phyloP scores from a whole-genome alignment of 1,139 yeast species.

The Tardiomyces blankii region DNA sequence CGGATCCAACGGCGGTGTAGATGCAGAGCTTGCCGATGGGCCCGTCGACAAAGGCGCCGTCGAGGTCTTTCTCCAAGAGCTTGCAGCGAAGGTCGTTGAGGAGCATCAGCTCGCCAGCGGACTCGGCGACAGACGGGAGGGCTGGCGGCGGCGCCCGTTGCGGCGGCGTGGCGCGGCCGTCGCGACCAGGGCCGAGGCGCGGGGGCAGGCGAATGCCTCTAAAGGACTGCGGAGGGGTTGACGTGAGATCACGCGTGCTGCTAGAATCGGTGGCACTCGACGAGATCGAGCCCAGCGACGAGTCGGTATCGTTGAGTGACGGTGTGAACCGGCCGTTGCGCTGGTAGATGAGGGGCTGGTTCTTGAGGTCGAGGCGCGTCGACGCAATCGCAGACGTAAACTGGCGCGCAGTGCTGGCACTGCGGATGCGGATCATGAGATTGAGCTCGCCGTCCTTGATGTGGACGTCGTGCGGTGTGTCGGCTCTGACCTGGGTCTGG shows the following conservation, averaged over 20 bases:
- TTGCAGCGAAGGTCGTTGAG: not conserved
- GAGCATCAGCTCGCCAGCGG: not conserved
- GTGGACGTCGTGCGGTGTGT: not conserved
- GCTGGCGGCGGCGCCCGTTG: not conserved
- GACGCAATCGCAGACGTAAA: not conserved
- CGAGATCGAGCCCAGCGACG: not conserved
- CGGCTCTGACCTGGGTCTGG: not conserved
- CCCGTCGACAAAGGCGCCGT: not conserved
- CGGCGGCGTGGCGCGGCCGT: not conserved
- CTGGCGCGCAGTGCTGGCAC: not conserved
- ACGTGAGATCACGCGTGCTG: not conserved
- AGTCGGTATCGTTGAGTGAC: not conserved
- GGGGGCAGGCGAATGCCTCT: not conserved
- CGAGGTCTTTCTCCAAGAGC: not conserved
- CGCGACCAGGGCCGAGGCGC: not conserved
- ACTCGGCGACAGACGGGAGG: not conserved
- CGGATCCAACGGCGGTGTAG: not conserved
- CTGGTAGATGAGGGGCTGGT: not conserved
- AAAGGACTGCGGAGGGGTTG: not conserved
- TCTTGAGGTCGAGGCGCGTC: not conserved
- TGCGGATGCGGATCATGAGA: not conserved
- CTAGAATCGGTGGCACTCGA: not conserved
- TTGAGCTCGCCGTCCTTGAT: not conserved
- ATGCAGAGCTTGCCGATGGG: not conserved
- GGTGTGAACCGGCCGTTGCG: not conserved